Evolutionary conservation across 2,329 filamentous ascomycete genomes (phyloP).

Genomic region (Geoglossum cookeanum): DNA sequence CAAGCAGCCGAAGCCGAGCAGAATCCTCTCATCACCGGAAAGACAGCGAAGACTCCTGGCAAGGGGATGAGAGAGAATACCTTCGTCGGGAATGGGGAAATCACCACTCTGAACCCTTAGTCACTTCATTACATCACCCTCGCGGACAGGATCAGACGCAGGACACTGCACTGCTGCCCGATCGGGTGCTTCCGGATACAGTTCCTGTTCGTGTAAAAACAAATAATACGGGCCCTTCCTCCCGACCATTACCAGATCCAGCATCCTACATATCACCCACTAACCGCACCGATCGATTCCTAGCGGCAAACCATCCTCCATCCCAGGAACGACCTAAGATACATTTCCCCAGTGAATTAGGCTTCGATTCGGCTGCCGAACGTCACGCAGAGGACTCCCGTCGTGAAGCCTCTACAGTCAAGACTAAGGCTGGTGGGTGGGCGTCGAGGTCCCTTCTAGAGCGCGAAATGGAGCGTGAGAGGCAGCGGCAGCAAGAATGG

Average conservation of each 20-base stretch:
- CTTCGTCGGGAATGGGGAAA: constrained; percentile 38
- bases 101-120: constrained; percentile 20
- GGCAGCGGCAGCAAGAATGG: constrained; percentile 61
- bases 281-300: constrained; percentile 36
- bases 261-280: constrained; percentile 15
- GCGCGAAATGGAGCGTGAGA: constrained; percentile 63
- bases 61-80: constrained; percentile 39
- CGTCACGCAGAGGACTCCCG: constrained; percentile 42
- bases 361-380: constrained; percentile 38
- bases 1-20: not conserved
- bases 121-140: constrained; percentile 9
- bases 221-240: constrained; percentile 12
- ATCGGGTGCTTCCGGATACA: not conserved
- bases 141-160: not conserved
- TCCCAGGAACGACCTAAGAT: constrained; percentile 20
- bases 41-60: constrained; percentile 4
- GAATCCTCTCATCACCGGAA: not conserved
- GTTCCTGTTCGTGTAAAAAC: not conserved
- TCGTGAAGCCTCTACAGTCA: constrained; percentile 36
- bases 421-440: constrained; percentile 43
- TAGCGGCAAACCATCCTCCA: constrained; percentile 35
- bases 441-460: constrained; percentile 53
- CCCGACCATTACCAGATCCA: constrained; percentile 36
- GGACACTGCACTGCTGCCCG: not conserved
- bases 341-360: constrained; percentile 30